Percentiles rank a stretch among this genome's conserved stretches.
phyloP scores from a whole-genome alignment of 306 rosid species.

The Quercus engelmannii region DNA sequence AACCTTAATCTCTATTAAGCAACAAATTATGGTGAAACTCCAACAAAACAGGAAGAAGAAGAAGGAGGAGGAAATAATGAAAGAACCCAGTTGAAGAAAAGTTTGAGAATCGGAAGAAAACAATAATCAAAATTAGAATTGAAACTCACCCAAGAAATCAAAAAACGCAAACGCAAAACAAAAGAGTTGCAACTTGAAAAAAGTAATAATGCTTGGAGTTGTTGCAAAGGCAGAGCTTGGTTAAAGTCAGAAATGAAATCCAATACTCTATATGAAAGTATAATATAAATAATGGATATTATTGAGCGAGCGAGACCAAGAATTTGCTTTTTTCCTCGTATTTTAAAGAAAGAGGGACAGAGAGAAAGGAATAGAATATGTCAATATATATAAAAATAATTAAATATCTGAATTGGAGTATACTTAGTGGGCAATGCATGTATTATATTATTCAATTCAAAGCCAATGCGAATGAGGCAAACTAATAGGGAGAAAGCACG shows the following conservation, averaged over 20 bases:
- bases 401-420: neutral
- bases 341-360: neutral
- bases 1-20: neutral
- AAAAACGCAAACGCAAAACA: neutral
- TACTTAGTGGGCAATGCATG: neutral
- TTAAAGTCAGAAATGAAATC: neutral
- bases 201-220: neutral
- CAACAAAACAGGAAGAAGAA: neutral
- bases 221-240: neutral
- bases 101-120: neutral
- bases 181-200: neutral
- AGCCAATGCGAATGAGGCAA: too few species aligned
- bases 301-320: neutral
- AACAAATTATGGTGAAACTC: neutral
- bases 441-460: neutral
- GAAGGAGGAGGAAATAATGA: too few species aligned
- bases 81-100: constrained; percentile 29
- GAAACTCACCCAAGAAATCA: neutral
- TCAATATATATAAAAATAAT: neutral
- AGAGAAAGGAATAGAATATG: neutral
- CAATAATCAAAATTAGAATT: neutral
- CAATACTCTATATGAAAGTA: neutral
- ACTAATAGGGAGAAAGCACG: neutral
- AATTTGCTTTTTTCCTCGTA: neutral
- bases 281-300: neutral